Evolutionary conservation across 2,329 filamentous ascomycete genomes (phyloP).

Genomic region (Trichophyton mentagrophytes): DNA sequence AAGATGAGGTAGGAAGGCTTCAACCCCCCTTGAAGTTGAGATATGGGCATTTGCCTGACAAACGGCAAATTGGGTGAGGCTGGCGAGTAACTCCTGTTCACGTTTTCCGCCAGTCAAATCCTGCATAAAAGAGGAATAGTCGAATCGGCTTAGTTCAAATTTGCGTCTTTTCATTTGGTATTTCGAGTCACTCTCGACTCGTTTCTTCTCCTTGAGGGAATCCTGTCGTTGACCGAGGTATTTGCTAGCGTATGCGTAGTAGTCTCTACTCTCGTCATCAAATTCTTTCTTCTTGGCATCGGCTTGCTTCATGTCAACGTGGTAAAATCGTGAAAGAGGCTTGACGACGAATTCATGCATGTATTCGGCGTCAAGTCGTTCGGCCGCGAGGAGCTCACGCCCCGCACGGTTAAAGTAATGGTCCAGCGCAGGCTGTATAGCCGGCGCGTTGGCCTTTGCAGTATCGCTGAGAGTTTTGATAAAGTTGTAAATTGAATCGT

Average conservation of each 20-base stretch:
- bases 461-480: constrained; percentile 78
- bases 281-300: constrained; percentile 96
- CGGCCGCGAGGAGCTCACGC: constrained; percentile 74
- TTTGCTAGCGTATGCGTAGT: constrained; percentile 86
- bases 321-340: constrained; percentile 80
- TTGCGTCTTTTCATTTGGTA: constrained; percentile 88
- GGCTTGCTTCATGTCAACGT: constrained; percentile 92
- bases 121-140: constrained; percentile 98
- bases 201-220: constrained; percentile 93
- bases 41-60: constrained; percentile 76
- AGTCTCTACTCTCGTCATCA: constrained; percentile 96
- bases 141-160: constrained; percentile 94
- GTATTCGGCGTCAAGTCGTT: constrained; percentile 69
- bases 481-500: constrained; percentile 71
- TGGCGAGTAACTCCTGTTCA: constrained; percentile 89
- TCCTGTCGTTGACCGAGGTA: constrained; percentile 96
- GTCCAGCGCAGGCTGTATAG: constrained; percentile 90
- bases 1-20: constrained; percentile 72
- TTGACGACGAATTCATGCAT: constrained; percentile 92
- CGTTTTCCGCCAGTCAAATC: constrained; percentile 98
- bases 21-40: constrained; percentile 71
- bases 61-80: constrained; percentile 87
- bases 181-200: constrained; percentile 86
- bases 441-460: constrained; percentile 81
- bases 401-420: constrained; percentile 98